These are phyloP conservation scores for Rutstroemia sp. DNA, from an alignment of 2,329 filamentous ascomycete species.

Conservation along the genomic window DNA sequence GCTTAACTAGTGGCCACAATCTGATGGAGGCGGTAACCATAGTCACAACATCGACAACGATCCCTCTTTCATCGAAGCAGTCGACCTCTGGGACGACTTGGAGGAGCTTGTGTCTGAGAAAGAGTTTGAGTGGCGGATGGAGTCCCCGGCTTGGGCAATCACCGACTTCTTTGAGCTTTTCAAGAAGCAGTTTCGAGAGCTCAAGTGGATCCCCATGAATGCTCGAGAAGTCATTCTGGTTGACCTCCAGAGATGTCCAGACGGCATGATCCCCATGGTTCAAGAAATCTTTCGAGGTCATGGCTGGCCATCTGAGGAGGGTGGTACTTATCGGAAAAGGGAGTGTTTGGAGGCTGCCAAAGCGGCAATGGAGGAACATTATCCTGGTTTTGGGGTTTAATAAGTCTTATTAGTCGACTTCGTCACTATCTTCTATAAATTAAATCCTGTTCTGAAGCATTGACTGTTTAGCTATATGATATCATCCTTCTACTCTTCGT, in stretches of 20 bases:
- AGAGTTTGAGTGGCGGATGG: slow-evolving; percentile 8
- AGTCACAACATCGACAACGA: not conserved
- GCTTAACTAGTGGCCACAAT: slow-evolving; percentile 24
- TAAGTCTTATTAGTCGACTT: not conserved
- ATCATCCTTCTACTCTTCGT: no score
- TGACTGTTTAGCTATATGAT: no score
- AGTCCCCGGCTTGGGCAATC: slow-evolving; percentile 10
- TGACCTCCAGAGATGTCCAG: no score
- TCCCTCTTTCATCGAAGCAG: not conserved
- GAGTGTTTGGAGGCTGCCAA: slow-evolving; percentile 5
- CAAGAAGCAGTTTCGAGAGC: slow-evolving; percentile 14
- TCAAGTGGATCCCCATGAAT: slow-evolving; percentile 12
- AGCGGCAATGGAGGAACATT: not conserved
- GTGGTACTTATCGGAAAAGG: slow-evolving; percentile 3
- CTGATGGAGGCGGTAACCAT: slow-evolving; percentile 1
- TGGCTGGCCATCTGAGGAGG: not conserved
- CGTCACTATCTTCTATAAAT: not conserved
- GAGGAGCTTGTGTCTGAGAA: slow-evolving; percentile 11
- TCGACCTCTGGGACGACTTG: slow-evolving; percentile 7
- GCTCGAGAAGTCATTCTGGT: not conserved
- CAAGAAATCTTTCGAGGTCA: slow-evolving; percentile 3
- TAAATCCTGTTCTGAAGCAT: not conserved
- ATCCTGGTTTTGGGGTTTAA: not conserved
- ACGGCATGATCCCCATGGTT: not conserved
- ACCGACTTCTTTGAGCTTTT: slow-evolving; percentile 16